Percentiles rank a stretch among this genome's conserved stretches.
These are phyloP conservation scores for Kwoniella heveanensis DNA, from an alignment of 768 basidiomycete species.

Conservation along the genomic window DNA sequence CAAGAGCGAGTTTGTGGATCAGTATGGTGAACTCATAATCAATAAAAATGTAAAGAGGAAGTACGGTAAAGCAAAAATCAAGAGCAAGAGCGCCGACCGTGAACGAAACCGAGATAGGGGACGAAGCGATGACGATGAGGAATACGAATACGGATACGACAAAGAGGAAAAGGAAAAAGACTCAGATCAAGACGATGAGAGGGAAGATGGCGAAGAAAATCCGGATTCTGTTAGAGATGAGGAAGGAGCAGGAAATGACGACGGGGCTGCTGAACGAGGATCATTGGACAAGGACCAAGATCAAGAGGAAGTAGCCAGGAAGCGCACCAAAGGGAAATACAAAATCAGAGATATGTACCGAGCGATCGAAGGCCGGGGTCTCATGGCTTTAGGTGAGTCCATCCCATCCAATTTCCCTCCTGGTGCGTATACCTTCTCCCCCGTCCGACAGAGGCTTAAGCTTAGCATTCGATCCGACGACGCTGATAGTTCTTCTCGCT, in stretches of 20 bases:
- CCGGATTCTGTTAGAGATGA: no score
- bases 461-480: neutral
- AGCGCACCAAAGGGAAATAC: constrained; percentile 15
- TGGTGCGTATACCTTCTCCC: neutral
- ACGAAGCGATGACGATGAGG: neutral
- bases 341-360: constrained; percentile 38
- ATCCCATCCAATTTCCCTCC: neutral
- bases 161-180: neutral
- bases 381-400: constrained; percentile 39
- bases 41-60: neutral
- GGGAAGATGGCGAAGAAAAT: neutral
- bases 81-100: no score
- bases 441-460: no score
- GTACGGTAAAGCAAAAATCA: neutral
- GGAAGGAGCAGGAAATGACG: neutral
- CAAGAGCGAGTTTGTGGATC: constrained; percentile 12
- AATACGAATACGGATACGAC: neutral
- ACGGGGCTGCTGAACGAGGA: no score
- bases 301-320: constrained; percentile 1
- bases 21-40: constrained; percentile 13
- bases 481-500: no score
- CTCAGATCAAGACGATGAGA: neutral
- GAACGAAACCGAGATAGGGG: no score
- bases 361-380: constrained; percentile 38
- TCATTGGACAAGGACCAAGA: no score